These are phyloP conservation scores for Penicillium sp. DNA, from an alignment of 2,329 filamentous ascomycete genomes.

Conservation along the genomic window DNA sequence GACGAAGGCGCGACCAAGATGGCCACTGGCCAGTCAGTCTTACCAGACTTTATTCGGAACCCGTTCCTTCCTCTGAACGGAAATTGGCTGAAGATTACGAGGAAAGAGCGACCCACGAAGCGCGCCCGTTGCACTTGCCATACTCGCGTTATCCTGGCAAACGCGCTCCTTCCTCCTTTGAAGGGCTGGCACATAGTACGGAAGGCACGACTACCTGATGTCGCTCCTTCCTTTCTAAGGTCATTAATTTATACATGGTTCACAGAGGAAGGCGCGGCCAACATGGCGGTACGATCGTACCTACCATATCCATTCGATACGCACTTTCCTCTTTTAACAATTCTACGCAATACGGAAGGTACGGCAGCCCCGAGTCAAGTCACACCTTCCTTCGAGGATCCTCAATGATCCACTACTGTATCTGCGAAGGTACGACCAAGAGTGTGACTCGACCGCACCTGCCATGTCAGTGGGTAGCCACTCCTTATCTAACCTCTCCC, in stretches of 20 bases:
- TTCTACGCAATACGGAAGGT: background rate
- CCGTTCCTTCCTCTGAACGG: background rate
- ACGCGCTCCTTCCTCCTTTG: too few species aligned
- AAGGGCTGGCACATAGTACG: too few species aligned
- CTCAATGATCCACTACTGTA: too few species aligned
- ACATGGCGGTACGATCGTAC: background rate
- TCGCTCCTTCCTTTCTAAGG: background rate
- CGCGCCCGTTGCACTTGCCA: background rate
- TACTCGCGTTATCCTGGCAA: background rate
- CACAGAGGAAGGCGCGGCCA: background rate
- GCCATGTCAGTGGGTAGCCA: background rate
- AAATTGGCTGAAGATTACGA: background rate
- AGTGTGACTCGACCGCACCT: background rate
- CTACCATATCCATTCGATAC: background rate
- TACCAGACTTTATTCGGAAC: background rate
- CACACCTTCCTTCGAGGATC: background rate
- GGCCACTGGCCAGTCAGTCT: background rate
- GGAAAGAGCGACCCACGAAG: background rate
- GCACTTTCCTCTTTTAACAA: background rate
- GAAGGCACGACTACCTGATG: too few species aligned
- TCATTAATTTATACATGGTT: too few species aligned
- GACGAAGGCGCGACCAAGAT: background rate
- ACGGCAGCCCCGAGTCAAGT: background rate
- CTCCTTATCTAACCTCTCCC: too few species aligned
- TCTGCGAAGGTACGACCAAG: background rate